phyloP scores from a whole-genome alignment of 2,329 filamentous ascomycete species.

The Colletotrichum melonis region DNA sequence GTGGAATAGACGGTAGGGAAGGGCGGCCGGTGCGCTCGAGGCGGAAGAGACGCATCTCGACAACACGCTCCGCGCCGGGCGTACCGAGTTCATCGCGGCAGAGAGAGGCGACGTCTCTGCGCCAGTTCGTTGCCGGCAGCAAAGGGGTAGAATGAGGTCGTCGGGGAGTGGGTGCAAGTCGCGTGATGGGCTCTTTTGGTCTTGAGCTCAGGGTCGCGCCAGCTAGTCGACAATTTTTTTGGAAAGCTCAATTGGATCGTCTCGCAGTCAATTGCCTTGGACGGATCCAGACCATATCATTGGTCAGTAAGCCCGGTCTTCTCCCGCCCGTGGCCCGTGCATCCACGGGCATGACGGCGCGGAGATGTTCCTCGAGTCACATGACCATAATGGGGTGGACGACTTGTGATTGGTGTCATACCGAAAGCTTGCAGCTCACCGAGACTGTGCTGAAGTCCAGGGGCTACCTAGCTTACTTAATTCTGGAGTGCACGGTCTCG shows the following conservation, averaged over 20 bases:
- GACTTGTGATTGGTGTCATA: not conserved
- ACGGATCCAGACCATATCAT: slow-evolving; percentile 16
- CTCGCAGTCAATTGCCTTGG: slow-evolving; percentile 14
- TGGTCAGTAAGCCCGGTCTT: slow-evolving; percentile 1
- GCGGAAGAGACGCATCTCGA: slow-evolving; percentile 58
- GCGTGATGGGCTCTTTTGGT: slow-evolving; percentile 23
- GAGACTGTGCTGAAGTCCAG: not conserved
- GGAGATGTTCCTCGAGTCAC: slow-evolving; percentile 1
- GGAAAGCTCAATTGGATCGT: slow-evolving; percentile 32
- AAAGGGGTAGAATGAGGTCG: slow-evolving; percentile 21
- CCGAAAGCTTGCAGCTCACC: not conserved
- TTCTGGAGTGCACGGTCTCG: not conserved
- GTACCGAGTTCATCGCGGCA: slow-evolving; percentile 65
- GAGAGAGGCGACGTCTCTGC: slow-evolving; percentile 25
- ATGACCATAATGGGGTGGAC: not conserved
- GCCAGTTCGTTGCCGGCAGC: slow-evolving; percentile 31
- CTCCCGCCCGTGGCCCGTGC: slow-evolving; percentile 6
- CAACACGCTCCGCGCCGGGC: slow-evolving; percentile 64
- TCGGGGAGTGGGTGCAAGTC: slow-evolving; percentile 14
- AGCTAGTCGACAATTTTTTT: slow-evolving; percentile 38
- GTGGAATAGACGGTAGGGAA: slow-evolving; percentile 60
- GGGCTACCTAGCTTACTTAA: slow-evolving; percentile 14
- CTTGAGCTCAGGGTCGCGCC: slow-evolving; percentile 27
- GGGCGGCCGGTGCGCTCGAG: slow-evolving; percentile 41
- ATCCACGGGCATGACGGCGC: not conserved